Evolutionary conservation across 1,284 basidiomycete species (phyloP), one percentile per base, ranked within the genome.

Genomic region (Agaricales sp.): DNA sequence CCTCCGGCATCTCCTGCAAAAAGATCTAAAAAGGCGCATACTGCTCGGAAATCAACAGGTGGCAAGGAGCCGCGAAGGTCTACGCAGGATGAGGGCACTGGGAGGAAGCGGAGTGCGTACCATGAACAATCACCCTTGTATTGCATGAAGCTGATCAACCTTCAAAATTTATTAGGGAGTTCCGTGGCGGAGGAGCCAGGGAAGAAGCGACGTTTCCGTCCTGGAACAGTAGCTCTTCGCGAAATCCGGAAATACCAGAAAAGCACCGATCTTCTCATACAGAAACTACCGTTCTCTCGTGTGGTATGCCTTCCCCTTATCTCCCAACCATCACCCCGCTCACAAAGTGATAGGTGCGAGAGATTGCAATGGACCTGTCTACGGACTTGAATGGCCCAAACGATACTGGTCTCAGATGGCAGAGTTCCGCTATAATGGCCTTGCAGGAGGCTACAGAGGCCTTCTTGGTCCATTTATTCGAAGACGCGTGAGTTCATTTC

Each of bases 201-300:
- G 63, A 80, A 77, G 64, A 78, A 77, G 53, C 75, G 73, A 45
- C 69, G 84, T 43, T 96, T 78, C 67, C 74, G 87, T 54, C 92
- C 92, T 0, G 92, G 92, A 2, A 93, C 90, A 1, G 80, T 88
- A 52, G 93, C 93, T 22, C 69, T 97, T 50, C 77, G 86, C 30
- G 93, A 97, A 69, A 96, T 97, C 50, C 75, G 93, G 55, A 88
- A 87, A 61, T 96, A 94, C 65, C 93, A 97, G 67, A 93, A 91
- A 64, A 84, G 79, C 56, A 96, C 93, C 2, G 92, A 96, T 60
- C 69, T 96, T 50, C 68, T 96, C 51, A 70, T 97, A 53, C 78
- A 80, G 56, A 93, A 89, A 63, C 74, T 96, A 43, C 93, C 93
- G 0, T 97, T 97, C 63, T 87, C 90, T 45, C 86, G 93, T 57